A percentile compares a stretch with the other conserved stretches of the same genome.
Conservation (phyloP, 345 rosid species). For the Dipteronia dyeriana region DNA sequence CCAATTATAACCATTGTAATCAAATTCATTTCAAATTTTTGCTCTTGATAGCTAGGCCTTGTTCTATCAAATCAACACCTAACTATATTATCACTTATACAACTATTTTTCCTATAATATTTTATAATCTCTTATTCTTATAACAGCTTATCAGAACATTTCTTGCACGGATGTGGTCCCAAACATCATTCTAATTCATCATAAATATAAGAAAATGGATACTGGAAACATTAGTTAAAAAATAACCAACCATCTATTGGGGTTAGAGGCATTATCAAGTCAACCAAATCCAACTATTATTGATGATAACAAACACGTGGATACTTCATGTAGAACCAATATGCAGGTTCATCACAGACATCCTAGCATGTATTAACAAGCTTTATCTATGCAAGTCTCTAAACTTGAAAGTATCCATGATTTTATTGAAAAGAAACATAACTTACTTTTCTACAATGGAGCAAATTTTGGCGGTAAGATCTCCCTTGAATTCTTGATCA, state of each 20-base stretch:
- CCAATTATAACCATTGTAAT: not conserved
- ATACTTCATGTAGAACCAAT: conserved; percentile 5
- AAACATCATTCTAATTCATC: not conserved
- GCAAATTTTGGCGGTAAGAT: conserved; percentile 98
- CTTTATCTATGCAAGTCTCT: not conserved
- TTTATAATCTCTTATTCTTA: not conserved
- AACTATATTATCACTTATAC: not conserved
- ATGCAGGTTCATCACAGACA: not conserved
- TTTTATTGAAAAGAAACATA: conserved; percentile 17
- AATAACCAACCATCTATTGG: not conserved
- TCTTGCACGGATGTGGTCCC: not conserved
- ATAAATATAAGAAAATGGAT: not conserved
- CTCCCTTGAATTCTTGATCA: conserved; percentile 94
- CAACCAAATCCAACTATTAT: not conserved
- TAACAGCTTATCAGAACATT: not conserved
- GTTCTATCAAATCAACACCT: not conserved
- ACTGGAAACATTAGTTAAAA: not conserved
- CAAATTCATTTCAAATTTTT: not conserved
- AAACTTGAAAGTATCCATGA: conserved; percentile 5
- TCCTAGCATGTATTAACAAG: conserved; percentile 14
- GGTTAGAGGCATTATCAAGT: conserved; percentile 14
- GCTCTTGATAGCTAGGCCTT: not conserved
- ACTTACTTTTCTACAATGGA: conserved; percentile 96
- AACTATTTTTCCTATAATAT: not conserved
- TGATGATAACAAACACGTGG: not conserved